Base-by-base conservation (phyloP, 2,329 filamentous ascomycete genomes). In the Lachnellula subtilissima region DNA sequence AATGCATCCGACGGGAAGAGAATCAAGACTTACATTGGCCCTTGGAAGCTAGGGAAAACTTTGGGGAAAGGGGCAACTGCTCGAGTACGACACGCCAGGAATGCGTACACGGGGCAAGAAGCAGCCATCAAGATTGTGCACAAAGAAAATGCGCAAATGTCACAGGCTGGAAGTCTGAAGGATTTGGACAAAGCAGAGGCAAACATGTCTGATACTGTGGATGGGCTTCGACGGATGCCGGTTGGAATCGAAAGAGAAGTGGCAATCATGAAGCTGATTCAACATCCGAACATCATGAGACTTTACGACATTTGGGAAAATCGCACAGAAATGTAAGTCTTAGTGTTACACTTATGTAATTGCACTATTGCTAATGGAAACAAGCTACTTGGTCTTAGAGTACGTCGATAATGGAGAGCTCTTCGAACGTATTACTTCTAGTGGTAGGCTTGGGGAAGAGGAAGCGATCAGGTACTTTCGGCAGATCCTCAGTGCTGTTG, bases 291-390 rank as follows among this genome's bases (percentile, higher is more conserved):
- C 70, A 93, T 97, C 66, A 92, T 97, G 72, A 90, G 89, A 64
- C 76, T 99, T 9, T 94, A 93, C 70, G 94, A 99, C 73, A 93
- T 99, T 32, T 99, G 93, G 93, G 94, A 99, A 74, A 97, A 97
- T 69, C 83, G 89, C 22, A 89, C 91, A 55, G 92, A 99, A 72
- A 86, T 99, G 89, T 97, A 78, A 76, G 89, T 75, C 19, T 19
- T 23, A 28, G 7, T 23, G 9, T 23, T 15, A n/a, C 47, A 7
- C 37, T 22, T 11, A 4, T 11, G 17, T 15, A 9, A 37, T 11
- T 11, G 8, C 9, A 11, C 47, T 8, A 15, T 57, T 37, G 32
- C 65, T 73, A 59, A 73, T 59, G 14, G 14, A n/a, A 42, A 35
- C 42, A 61, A 97, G 92, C 56, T 97, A 97, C 70, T 81, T 99